Percentiles rank a stretch among this genome's conserved stretches.
Conservation (phyloP, 2,329 filamentous ascomycete species). For the Nigrospora sphaerica region DNA sequence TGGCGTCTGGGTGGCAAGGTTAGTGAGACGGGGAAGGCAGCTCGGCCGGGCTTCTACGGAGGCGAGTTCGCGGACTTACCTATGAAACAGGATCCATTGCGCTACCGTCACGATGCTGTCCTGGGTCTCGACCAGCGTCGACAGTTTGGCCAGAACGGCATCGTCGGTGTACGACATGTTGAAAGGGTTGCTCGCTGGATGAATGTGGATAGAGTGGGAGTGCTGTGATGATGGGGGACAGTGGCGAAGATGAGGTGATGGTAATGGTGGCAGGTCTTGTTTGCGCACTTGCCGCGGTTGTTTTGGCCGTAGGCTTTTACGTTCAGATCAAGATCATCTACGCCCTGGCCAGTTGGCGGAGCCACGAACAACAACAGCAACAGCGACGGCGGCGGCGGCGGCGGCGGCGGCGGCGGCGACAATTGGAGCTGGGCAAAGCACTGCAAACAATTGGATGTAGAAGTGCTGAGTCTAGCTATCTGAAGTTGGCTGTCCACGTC, state of each 20-base stretch:
- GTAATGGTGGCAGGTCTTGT: not conserved
- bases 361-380: not conserved
- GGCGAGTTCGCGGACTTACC: slow-evolving; percentile 45
- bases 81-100: slow-evolving; percentile 99
- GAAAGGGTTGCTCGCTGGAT: not conserved
- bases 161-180: slow-evolving; percentile 93
- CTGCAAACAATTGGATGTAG: not conserved
- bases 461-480: slow-evolving; percentile 4
- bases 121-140: slow-evolving; percentile 91
- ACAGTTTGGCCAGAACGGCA: slow-evolving; percentile 88
- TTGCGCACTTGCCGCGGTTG: not conserved
- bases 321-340: slow-evolving; percentile 2
- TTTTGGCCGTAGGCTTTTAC: slow-evolving; percentile 1
- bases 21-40: not conserved
- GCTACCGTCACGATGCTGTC: slow-evolving; percentile 94
- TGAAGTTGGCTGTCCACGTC: not conserved
- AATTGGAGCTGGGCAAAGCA: slow-evolving; percentile 10
- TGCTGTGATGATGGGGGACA: too few species aligned
- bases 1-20: slow-evolving; percentile 60
- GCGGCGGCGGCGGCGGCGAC: not conserved
- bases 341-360: not conserved
- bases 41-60: not conserved
- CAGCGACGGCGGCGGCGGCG: too few species aligned
- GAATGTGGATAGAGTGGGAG: too few species aligned
- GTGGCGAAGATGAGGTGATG: too few species aligned